Evolutionary conservation across 208 protist genomes (phyloP).

Genomic region (Leishmania major): DNA sequence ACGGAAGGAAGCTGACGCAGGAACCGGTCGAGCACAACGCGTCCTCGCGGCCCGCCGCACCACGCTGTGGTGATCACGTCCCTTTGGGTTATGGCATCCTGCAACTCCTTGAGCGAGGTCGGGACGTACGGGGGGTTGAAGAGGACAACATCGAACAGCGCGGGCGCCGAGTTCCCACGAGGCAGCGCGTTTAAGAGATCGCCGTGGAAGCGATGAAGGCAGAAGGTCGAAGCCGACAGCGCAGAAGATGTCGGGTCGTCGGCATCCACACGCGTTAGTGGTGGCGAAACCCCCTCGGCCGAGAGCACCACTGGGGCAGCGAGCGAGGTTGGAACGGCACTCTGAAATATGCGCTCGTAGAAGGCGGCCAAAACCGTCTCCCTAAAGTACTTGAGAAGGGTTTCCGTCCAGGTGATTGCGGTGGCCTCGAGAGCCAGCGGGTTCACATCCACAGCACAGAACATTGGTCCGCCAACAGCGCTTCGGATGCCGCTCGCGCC

Average conservation of each 20-base stretch:
- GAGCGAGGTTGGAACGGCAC: slow-evolving; percentile 7
- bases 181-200: slow-evolving; percentile 28
- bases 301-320: slow-evolving; percentile 9
- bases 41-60: slow-evolving; percentile 82
- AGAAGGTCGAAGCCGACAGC: slow-evolving; percentile 13
- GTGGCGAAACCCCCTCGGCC: background rate
- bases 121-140: slow-evolving; percentile 93
- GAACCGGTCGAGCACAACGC: slow-evolving; percentile 87
- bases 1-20: slow-evolving; percentile 51
- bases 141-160: slow-evolving; percentile 72
- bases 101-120: slow-evolving; percentile 77
- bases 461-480: slow-evolving; percentile 24
- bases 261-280: background rate
- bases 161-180: background rate
- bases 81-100: slow-evolving; percentile 45
- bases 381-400: slow-evolving; percentile 40
- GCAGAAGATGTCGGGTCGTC: background rate
- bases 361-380: slow-evolving; percentile 2
- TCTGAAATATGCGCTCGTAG: background rate
- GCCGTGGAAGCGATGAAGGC: slow-evolving; percentile 25
- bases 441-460: slow-evolving; percentile 82
- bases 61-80: slow-evolving; percentile 84
- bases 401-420: slow-evolving; percentile 69
- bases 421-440: slow-evolving; percentile 80
- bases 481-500: background rate